Conservation (phyloP, 331 rosid genomes). For the Acacia pycnantha region DNA sequence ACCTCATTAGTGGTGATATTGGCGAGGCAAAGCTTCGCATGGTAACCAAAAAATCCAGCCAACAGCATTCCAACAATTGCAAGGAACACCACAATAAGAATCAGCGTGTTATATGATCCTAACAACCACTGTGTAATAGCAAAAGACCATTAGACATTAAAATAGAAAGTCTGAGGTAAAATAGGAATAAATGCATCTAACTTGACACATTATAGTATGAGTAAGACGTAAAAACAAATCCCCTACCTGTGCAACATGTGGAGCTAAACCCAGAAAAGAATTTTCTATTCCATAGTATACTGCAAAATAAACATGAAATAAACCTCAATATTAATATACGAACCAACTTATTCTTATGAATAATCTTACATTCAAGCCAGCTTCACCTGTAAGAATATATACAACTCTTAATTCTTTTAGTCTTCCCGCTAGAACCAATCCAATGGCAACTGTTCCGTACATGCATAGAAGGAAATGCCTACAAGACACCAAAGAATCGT, state of each 20-base stretch:
- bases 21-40: slow-evolving; percentile 80
- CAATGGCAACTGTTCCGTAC: slow-evolving; percentile 77
- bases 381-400: slow-evolving; percentile 73
- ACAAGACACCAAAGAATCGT: slow-evolving; percentile 39
- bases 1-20: slow-evolving; percentile 98
- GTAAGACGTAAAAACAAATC: slow-evolving; percentile 1
- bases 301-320: slow-evolving; percentile 38
- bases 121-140: slow-evolving; percentile 70
- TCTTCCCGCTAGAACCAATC: slow-evolving; percentile 79
- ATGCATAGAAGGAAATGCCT: slow-evolving; percentile 92
- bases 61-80: slow-evolving; percentile 73
- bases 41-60: slow-evolving; percentile 89
- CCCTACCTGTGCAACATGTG: slow-evolving; percentile 79
- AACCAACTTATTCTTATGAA: slow-evolving; percentile 24
- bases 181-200: neutral
- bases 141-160: slow-evolving; percentile 5
- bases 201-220: neutral
- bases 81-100: slow-evolving; percentile 81
- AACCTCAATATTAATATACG: slow-evolving; percentile 28
- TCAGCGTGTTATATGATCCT: slow-evolving; percentile 86
- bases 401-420: slow-evolving; percentile 66
- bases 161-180: neutral
- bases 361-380: slow-evolving; percentile 14
- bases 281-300: slow-evolving; percentile 80
- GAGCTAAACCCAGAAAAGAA: slow-evolving; percentile 66